Percentiles rank a stretch among this genome's conserved stretches.
These are phyloP conservation scores for Lolium multiflorum DNA, from an alignment of 176 grass and related monocot species.

Conservation along the genomic window DNA sequence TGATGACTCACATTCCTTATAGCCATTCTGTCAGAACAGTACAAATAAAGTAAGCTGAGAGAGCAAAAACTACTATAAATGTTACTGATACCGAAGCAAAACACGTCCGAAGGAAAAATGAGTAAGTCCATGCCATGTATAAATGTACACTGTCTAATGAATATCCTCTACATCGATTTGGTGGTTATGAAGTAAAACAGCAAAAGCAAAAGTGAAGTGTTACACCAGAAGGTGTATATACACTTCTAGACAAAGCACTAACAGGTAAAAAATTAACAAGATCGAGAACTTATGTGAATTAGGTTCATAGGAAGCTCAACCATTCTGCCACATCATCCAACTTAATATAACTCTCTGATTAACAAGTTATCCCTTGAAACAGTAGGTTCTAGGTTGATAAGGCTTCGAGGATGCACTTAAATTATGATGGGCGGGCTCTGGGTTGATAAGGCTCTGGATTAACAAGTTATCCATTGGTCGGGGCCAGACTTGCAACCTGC, in stretches of 20 bases:
- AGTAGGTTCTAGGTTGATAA: not conserved
- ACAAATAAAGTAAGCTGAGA: slow-evolving; percentile 36
- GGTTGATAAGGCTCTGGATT: not conserved
- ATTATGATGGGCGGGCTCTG: not conserved
- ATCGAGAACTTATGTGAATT: not conserved
- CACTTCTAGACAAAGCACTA: slow-evolving; percentile 6
- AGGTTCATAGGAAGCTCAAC: not conserved
- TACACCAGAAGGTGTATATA: not conserved
- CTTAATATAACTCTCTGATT: slow-evolving; percentile 21
- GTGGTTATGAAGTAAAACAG: not conserved
- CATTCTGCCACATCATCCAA: slow-evolving; percentile 1
- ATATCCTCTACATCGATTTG: slow-evolving; percentile 11
- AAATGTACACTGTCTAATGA: slow-evolving; percentile 30
- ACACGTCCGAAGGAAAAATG: not conserved
- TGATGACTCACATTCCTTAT: slow-evolving; percentile 37
- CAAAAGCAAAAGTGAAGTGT: slow-evolving; percentile 30
- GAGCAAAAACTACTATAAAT: slow-evolving; percentile 21
- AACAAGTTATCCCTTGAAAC: slow-evolving; percentile 15
- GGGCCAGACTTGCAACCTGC: no score
- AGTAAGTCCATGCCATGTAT: not conserved
- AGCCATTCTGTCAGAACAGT: slow-evolving; percentile 51
- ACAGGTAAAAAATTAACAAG: not conserved
- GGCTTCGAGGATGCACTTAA: not conserved
- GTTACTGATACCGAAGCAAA: slow-evolving; percentile 20
- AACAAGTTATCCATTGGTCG: not conserved